Evolutionary conservation across 164 flowering plant genomes (phyloP).

Genomic region (Hamamelis virginiana): DNA sequence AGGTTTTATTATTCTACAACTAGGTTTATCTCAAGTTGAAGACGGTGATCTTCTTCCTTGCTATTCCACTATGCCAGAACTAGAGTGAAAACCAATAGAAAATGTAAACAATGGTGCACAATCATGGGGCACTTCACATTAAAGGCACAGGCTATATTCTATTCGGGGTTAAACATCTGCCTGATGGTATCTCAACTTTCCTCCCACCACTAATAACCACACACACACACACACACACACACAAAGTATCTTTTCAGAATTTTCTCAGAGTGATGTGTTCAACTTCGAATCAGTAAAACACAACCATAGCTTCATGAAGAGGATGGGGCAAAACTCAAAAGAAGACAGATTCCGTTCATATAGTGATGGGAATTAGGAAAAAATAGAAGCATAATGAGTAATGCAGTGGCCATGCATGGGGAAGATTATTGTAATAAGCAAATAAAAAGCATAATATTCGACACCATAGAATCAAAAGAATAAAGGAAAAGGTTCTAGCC

Average conservation of each 20-base stretch:
- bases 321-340: not conserved
- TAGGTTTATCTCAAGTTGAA: too few relatives aligned
- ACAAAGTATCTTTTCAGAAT: too few relatives aligned
- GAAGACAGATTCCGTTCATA: not conserved
- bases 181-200: not conserved
- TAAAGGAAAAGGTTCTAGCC: not conserved
- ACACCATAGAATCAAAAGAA: not conserved
- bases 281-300: too few relatives aligned
- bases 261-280: too few relatives aligned
- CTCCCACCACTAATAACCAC: too few relatives aligned
- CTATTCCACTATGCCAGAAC: too few relatives aligned
- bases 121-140: not conserved
- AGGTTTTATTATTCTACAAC: too few relatives aligned
- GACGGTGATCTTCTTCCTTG: too few relatives aligned
- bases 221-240: too few relatives aligned
- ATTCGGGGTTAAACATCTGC: not conserved
- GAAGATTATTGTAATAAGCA: not conserved
- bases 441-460: not conserved
- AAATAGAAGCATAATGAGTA: not conserved
- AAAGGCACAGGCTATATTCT: not conserved
- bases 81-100: not conserved
- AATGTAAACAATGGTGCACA: not conserved
- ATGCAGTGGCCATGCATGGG: too few relatives aligned
- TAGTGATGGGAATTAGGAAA: not conserved
- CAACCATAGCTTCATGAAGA: too few relatives aligned